phyloP scores from a whole-genome alignment of 176 grass and related monocot species.

The Musa acuminata region DNA sequence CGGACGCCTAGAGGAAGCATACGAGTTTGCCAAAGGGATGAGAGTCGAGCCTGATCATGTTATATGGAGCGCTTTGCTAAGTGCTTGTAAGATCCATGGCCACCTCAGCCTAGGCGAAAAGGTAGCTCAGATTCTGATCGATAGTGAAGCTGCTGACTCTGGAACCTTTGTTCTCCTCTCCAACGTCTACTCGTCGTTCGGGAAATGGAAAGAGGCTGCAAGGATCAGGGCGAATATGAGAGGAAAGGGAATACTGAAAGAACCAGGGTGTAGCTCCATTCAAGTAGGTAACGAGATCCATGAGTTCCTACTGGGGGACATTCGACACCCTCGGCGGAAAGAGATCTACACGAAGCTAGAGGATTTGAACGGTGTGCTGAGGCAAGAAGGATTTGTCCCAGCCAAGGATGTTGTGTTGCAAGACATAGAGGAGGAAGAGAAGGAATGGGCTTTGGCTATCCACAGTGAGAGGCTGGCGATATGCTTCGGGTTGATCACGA shows the following conservation, averaged over 20 bases:
- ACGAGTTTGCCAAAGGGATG: constrained; percentile 18
- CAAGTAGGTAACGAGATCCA: constrained; percentile 21
- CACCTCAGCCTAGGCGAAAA: constrained; percentile 13
- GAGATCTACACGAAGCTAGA: constrained; percentile 24
- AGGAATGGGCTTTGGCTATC: constrained; percentile 18
- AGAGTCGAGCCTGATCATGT: constrained; percentile 18
- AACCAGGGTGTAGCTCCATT: constrained; percentile 26
- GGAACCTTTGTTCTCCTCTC: constrained; percentile 25
- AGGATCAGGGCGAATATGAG: constrained; percentile 10
- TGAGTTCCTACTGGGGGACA: constrained; percentile 20
- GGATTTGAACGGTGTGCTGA: constrained; percentile 11
- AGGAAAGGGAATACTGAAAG: constrained; percentile 21
- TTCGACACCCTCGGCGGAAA: constrained; percentile 18
- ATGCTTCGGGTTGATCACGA: constrained; percentile 13
- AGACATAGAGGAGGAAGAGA: constrained; percentile 17
- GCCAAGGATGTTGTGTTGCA: constrained; percentile 18
- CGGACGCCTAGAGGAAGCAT: constrained; percentile 14
- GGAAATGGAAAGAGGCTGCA: constrained; percentile 19
- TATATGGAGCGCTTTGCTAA: constrained; percentile 23
- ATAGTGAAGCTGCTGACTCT: constrained; percentile 15
- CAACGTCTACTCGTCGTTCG: constrained; percentile 12
- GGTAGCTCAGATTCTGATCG: constrained; percentile 19
- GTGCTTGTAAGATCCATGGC: constrained; percentile 22
- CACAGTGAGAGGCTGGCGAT: constrained; percentile 23
- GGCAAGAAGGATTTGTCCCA: constrained; percentile 8